Base-by-base conservation (phyloP, 1,139 yeast species). In the Kodamaea anthophila region DNA sequence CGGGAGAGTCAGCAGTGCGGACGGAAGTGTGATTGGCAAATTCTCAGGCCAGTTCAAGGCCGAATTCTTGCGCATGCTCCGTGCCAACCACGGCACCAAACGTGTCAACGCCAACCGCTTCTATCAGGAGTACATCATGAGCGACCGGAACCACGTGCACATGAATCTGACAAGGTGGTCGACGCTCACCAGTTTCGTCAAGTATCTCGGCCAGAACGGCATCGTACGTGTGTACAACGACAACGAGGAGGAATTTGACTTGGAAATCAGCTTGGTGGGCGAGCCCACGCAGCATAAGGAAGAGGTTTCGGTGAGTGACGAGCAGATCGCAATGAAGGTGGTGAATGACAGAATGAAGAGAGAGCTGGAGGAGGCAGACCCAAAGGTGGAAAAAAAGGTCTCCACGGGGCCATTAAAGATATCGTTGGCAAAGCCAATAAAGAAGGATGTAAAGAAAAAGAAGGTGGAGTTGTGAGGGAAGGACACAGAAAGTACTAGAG, bases 131-230 rank as follows among this genome's bases (percentile, higher is more conserved):
- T 83, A 82, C 47, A 81, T 83, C 31, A 58, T 70, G 33, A 72
- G 72, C 40, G 85, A 87, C 49, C 74, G 75, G 46, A 75, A 84
- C 34, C 97, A 91, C 53, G 63, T 87, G 4, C 98, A 88, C 51
- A 76, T 91, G 81, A 87, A 86, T 49, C 78, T 96, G 3, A 91
- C 98, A 1, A 65, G 66, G 38, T 91, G 94, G 88, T 53, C 69
- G 3, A 72, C 82, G 4, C 55, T 93, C 23, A 71, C 91, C 0
- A 71, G 74, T 31, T 84, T 88, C 50, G 69, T 86, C n/a, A 70
- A 74, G 38, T 60, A 74, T 42, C 55, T 91, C 40, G 82, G 78
- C 1, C 61, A 66, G 14, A 58, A 63, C 15, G 85, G 87, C 2
- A 54, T 69, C n/a, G 73, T 82, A 7, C 55, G 63, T 21, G 79